Percentiles rank a stretch among this genome's conserved stretches.
These are phyloP conservation scores for Salix udensis DNA, from an alignment of 345 rosid species.

Conservation along the genomic window DNA sequence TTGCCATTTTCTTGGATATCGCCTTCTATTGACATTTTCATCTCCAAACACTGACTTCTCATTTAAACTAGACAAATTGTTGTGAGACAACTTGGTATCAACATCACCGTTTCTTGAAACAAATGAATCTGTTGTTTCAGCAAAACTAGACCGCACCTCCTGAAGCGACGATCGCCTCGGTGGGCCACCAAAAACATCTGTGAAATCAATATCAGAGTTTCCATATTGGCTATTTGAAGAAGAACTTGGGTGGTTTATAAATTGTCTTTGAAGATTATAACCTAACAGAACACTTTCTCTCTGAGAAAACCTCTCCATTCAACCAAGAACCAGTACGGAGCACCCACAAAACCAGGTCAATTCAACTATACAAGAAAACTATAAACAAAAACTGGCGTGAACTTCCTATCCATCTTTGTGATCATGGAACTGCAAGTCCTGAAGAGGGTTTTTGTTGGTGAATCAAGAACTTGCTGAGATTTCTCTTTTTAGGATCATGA, in stretches of 20 bases:
- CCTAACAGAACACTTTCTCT: slow-evolving; percentile 39
- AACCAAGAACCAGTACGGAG: not conserved
- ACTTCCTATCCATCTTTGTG: not conserved
- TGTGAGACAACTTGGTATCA: slow-evolving; percentile 10
- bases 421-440: slow-evolving; percentile 3
- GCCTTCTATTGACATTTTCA: slow-evolving; percentile 40
- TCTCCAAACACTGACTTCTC: slow-evolving; percentile 86
- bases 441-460: not conserved
- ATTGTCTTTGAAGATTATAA: slow-evolving; percentile 25
- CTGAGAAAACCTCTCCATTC: slow-evolving; percentile 33
- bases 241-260: slow-evolving; percentile 14
- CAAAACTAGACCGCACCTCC: slow-evolving; percentile 44
- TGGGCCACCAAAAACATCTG: slow-evolving; percentile 85
- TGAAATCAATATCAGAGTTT: slow-evolving; percentile 62
- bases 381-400: slow-evolving; percentile 31
- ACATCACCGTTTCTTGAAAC: slow-evolving; percentile 17
- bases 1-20: slow-evolving; percentile 35
- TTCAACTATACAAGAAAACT: not conserved
- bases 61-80: slow-evolving; percentile 37
- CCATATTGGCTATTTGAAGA: slow-evolving; percentile 11
- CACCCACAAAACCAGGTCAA: not conserved
- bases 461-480: not conserved
- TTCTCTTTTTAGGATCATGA: not conserved
- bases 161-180: slow-evolving; percentile 54
- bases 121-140: slow-evolving; percentile 29